Evolutionary conservation across 1,139 yeast species (phyloP), one percentile per base, ranked within the genome.

Genomic region (Sugiyamaella xylanicola): DNA sequence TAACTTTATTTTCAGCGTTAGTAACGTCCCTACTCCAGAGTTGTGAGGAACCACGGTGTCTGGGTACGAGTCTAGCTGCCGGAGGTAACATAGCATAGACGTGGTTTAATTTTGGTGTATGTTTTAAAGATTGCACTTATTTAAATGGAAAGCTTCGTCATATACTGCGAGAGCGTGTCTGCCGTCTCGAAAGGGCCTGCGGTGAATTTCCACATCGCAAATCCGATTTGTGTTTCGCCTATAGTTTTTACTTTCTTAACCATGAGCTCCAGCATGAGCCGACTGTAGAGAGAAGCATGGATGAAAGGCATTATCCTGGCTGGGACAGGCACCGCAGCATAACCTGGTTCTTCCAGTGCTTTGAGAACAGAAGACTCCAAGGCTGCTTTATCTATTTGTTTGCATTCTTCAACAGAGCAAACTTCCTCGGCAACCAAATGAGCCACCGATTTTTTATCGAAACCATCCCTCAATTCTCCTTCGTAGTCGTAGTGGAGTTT

Each of bases 261-360:
- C n/a, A 17, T 11, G 16, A 48, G 27, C 15, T 39, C 52, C 3
- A 29, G 20, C 52, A 48, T 21, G 20, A 46, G 40, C 36, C 57
- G 40, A 29, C 55, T 48, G 36, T 52, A 57, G 3, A 59, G 35
- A 20, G 51, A 47, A 8, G 59, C 57, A 40, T 57, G 59, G 37
- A 54, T 22, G 17, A 48, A 48, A 16, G 61, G 53, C 35, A 56
- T 46, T 13, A 54, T 29, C 46, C 49, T 7, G 13, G 40, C 2
- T 3, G 45, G 36, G n/a, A 48, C 35, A 2, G 20, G 3, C n/a
- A 48, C 22, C n/a, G 27, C 37, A 2, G 35, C 40, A 5, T 39
- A 15, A 8, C 22, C 20, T 15, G 19, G 27, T 13, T 40, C 32
- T 3, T 15, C 2, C 8, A 40, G 40, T 3, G 39, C 40, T n/a